Conservation (phyloP, 23 red algal species). For the Gracilaria vermiculophylla region DNA sequence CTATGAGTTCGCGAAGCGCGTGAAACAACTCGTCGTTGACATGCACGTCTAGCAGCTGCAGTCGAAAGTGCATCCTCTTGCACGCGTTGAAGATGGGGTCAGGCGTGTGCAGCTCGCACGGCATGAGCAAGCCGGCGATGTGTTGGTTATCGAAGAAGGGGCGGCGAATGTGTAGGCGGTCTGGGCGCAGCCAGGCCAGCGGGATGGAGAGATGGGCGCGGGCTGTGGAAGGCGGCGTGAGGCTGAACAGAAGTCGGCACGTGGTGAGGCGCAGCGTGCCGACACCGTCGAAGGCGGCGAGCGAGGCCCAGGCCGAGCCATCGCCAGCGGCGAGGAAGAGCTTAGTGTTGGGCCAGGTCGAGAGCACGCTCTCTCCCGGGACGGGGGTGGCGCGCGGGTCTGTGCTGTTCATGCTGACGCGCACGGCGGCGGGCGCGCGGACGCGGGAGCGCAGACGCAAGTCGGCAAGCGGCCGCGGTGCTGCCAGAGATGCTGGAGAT, state of each 20-base stretch:
- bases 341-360: conserved; percentile 50
- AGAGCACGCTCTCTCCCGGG: conserved; percentile 53
- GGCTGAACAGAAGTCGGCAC: conserved; percentile 46
- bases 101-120: conserved; percentile 20
- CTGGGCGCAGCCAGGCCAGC: conserved; percentile 35
- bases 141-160: conserved; percentile 66
- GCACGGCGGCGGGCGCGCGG: background rate
- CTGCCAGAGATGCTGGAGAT: too few species aligned
- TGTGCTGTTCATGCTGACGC: background rate
- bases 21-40: conserved; percentile 38
- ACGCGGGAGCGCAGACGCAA: background rate
- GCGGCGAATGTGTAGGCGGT: conserved; percentile 54
- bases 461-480: background rate
- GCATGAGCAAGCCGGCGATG: conserved; percentile 26
- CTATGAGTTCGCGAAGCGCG: conserved; percentile 33
- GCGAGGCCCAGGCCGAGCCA: conserved; percentile 40
- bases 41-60: conserved; percentile 37
- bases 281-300: conserved; percentile 52
- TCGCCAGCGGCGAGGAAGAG: conserved; percentile 43
- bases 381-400: background rate
- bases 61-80: conserved; percentile 51
- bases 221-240: conserved; percentile 3
- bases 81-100: conserved; percentile 19
- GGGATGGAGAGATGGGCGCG: conserved; percentile 55
- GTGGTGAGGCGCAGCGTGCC: conserved; percentile 49